Conservation (phyloP, 208 protist genomes). For the Trypanosoma theileri region DNA sequence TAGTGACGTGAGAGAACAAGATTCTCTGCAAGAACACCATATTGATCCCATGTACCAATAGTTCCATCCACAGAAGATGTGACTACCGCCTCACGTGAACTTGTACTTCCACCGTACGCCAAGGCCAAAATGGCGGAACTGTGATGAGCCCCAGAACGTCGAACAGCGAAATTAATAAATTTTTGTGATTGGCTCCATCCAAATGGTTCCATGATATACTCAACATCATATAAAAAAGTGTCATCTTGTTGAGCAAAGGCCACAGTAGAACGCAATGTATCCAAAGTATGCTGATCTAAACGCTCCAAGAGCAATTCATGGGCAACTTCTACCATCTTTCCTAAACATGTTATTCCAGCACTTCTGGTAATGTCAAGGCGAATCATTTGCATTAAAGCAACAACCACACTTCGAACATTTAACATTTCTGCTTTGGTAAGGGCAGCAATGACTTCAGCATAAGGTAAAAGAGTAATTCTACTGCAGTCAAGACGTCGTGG, state of each 20-base stretch:
- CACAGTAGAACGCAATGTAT: slow-evolving; percentile 47
- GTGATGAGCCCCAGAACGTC: slow-evolving; percentile 56
- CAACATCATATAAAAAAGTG: slow-evolving; percentile 83
- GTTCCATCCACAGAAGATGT: slow-evolving; percentile 82
- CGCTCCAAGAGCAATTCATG: slow-evolving; percentile 56
- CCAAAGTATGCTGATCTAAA: slow-evolving; percentile 52
- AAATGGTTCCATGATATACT: slow-evolving; percentile 86
- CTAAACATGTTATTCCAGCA: slow-evolving; percentile 81
- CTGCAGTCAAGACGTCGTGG: slow-evolving; percentile 75
- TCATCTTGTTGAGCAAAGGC: slow-evolving; percentile 71
- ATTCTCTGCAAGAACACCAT: slow-evolving; percentile 66
- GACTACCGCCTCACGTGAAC: slow-evolving; percentile 71
- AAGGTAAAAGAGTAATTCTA: slow-evolving; percentile 67
- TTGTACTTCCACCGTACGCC: slow-evolving; percentile 49
- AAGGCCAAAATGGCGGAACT: slow-evolving; percentile 69
- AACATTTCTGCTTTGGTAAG: slow-evolving; percentile 73
- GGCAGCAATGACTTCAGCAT: slow-evolving; percentile 75
- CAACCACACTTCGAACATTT: slow-evolving; percentile 55
- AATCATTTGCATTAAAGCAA: slow-evolving; percentile 69
- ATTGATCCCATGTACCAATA: slow-evolving; percentile 82
- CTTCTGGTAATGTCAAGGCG: slow-evolving; percentile 67
- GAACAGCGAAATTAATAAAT: slow-evolving; percentile 63
- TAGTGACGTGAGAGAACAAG: slow-evolving; percentile 80
- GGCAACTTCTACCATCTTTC: slow-evolving; percentile 82
- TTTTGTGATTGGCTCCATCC: slow-evolving; percentile 61